Base-by-base conservation (phyloP, 2,329 filamentous ascomycete genomes). In the Fusarium mundagurra region DNA sequence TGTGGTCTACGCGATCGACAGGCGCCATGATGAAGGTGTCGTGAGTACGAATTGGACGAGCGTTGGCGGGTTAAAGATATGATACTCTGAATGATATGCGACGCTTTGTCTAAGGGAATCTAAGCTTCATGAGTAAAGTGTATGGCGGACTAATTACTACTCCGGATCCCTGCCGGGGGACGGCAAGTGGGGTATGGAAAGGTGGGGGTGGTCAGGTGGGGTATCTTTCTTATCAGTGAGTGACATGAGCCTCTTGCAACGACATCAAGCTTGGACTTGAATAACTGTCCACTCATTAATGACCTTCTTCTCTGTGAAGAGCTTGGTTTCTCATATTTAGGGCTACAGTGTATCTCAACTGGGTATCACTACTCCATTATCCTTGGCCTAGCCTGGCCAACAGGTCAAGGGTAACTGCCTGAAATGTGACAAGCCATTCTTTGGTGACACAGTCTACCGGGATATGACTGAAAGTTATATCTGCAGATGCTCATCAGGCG, bases 1-100 rank as follows among this genome's bases (percentile, higher is more conserved):
- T 79, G 66, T 85, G 83, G 64, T 84, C 80, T 54, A 82, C 76
- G 43, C 78, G 77, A 53, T 83, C 83, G 53, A 85, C 81, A 33
- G 85, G 85, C 47, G 85, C 84, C 85, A 86, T 86, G 67, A 50
- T 73, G 38, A 36, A 12, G 22, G 22, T 60, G 33, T 33, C 17
- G 58, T 50, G n/a, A 14, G 33, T 31, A 24, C 54, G 59, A 51
- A n/a, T 65, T 58, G 45, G 41, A 31, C 41, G 48, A 66, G 39
- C 20, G 24, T 55, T 60, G 33, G n/a, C 36, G 41, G 51, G 60
- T 50, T 41, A 61, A 54, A 63, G 62, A 61, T 70, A 31, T 8
- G 31, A 70, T 60, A 27, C 31, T 47, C 53, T 57, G 50, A 33
- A 33, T 33, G 31, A 17, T 53, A 11, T 53, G 48, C 48, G n/a